Percentiles rank a stretch among this genome's conserved stretches.
Evolutionary conservation across 441 rosid genomes (phyloP).

Genomic region (Pelargonium exstipulatum): DNA sequence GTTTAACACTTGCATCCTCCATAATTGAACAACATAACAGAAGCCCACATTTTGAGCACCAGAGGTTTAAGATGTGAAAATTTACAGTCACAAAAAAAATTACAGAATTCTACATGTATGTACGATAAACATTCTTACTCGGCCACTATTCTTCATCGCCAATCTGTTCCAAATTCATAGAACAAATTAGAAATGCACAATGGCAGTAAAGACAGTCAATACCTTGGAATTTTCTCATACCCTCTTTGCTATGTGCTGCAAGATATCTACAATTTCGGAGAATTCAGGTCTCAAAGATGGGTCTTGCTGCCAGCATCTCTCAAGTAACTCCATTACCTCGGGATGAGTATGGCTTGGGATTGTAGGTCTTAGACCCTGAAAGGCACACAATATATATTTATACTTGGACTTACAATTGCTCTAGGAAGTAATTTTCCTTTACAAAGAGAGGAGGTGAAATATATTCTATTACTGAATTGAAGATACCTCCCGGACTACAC

Average conservation of each 20-base stretch:
- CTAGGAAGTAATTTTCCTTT: background rate
- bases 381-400: conserved; percentile 6
- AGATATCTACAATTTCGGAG: conserved; percentile 42
- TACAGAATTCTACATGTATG: too few relatives aligned
- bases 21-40: too few relatives aligned
- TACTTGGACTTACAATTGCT: background rate
- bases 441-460: too few relatives aligned
- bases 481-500: conserved; percentile 61
- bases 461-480: background rate
- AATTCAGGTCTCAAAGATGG: conserved; percentile 63
- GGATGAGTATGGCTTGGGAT: conserved; percentile 49
- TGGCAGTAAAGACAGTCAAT: background rate
- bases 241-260: conserved; percentile 35
- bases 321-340: conserved; percentile 41
- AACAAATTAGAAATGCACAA: background rate
- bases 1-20: too few relatives aligned
- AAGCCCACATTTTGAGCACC: too few relatives aligned
- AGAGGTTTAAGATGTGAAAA: too few relatives aligned
- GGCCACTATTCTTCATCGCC: conserved; percentile 18
- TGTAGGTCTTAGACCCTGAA: conserved; percentile 59
- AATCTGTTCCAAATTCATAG: conserved; percentile 27
- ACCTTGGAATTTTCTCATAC: conserved; percentile 17
- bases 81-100: too few relatives aligned
- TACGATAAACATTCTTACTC: too few relatives aligned
- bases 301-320: conserved; percentile 58